phyloP scores from a whole-genome alignment of 352 stramenopile species.

The Globisporangium cystogenes region DNA sequence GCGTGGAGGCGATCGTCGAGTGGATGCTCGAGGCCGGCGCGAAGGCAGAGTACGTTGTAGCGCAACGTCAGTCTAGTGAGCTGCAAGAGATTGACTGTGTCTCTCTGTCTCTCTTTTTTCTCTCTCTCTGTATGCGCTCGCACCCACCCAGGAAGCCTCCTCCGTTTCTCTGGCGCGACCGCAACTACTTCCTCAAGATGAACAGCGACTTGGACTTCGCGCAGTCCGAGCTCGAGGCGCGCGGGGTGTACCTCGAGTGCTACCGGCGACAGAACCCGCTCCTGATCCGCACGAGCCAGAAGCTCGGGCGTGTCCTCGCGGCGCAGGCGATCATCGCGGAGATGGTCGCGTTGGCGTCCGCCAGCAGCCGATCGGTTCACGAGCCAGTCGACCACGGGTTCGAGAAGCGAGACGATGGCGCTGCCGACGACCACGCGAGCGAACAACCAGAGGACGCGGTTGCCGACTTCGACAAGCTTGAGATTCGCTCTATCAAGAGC shows the following conservation, averaged over 20 bases:
- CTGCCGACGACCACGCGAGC: background rate
- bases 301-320: constrained; percentile 58
- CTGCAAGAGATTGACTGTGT: background rate
- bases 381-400: constrained; percentile 12
- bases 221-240: constrained; percentile 35
- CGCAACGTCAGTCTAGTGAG: background rate
- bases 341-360: constrained; percentile 34
- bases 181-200: constrained; percentile 80
- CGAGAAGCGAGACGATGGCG: constrained; percentile 1
- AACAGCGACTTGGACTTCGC: constrained; percentile 64
- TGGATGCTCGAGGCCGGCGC: constrained; percentile 77
- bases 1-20: constrained; percentile 71
- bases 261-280: constrained; percentile 50
- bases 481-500: background rate
- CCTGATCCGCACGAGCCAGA: constrained; percentile 65
- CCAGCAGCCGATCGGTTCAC: background rate
- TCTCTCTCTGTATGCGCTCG: background rate
- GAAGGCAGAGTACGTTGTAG: constrained; percentile 47
- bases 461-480: background rate
- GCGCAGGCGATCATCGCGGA: constrained; percentile 69
- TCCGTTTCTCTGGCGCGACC: constrained; percentile 61
- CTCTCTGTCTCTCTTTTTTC: background rate
- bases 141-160: constrained; percentile 38
- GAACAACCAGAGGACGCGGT: background rate
- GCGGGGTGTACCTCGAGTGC: constrained; percentile 51